A percentile compares a stretch with the other conserved stretches of the same genome.
phyloP scores from a whole-genome alignment of 306 rosid species.

The Vachellia collinsii region DNA sequence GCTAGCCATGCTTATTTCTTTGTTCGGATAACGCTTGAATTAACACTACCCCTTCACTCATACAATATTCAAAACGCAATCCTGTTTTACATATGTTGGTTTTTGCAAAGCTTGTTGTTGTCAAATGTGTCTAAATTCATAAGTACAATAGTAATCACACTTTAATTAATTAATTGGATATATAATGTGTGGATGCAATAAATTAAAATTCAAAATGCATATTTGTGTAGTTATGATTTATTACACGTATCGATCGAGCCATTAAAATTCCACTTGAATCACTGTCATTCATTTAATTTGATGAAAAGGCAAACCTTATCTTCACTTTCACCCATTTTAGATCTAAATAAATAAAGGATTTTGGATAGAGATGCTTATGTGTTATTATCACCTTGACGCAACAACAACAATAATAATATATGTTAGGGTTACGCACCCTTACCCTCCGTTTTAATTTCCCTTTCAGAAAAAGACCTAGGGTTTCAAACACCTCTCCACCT shows the following conservation, averaged over 20 bases:
- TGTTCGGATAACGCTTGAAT: too few species aligned
- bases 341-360: not conserved
- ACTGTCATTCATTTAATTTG: not conserved
- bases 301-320: conserved; percentile 6
- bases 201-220: not conserved
- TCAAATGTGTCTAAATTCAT: too few species aligned
- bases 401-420: not conserved
- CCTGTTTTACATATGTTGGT: too few species aligned
- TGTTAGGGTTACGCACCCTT: conserved; percentile 48
- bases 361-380: not conserved
- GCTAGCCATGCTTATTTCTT: too few species aligned
- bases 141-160: not conserved
- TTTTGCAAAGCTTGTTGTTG: too few species aligned
- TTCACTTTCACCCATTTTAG: not conserved
- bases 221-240: not conserved
- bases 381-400: not conserved
- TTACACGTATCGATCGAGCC: not conserved
- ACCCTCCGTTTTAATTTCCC: conserved; percentile 32
- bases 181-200: not conserved
- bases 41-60: too few species aligned
- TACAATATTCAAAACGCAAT: too few species aligned
- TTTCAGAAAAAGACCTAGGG: conserved; percentile 55
- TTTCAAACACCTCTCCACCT: conserved; percentile 29
- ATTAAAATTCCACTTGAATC: not conserved
- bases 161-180: not conserved